Base-by-base conservation (phyloP, 2,329 filamentous ascomycete species). In the Blumeria graminis region DNA sequence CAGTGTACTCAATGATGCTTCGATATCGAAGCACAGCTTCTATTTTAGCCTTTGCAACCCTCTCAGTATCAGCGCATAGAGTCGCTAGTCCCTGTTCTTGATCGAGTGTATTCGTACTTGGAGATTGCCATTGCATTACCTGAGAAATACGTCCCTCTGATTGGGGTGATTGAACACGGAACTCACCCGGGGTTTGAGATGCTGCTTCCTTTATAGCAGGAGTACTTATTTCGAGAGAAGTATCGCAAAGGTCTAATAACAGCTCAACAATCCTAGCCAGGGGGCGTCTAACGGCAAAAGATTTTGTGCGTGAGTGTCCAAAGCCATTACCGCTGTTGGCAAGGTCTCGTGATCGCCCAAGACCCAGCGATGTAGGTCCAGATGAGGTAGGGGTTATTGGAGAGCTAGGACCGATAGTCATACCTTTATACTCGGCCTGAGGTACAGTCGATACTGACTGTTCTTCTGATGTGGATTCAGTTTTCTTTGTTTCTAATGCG, bases 81-180 rank as follows among this genome's bases (percentile, higher is more conserved):
- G 88, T 69, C 39, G 87, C 83, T 28, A 98, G 72, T 0, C 92
- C 92, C 65, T 93, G 86, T 66, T 96, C 90, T 66, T 95, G 88
- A 60, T 98, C 92, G 14, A 94, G 71, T 0, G 88, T 92, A 64
- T 90, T 90, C 54, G 83, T 84, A 63, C 86, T 89, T 0, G 92
- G 92, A 5, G 90, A 94, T 65, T 94, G 88, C 92, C 93, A 98
- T 67, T 95, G 88, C 62, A 93, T 69, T 6, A 98, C 89, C 68
- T 98, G 92, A 1, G 86, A 85, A 62, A 96, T 93, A 35, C 90
- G 82, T 46, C 86, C 92, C 67, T 98, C 92, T 0, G 93, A 98
- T 65, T 95, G 86, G 0, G 92, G 92, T 4, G 92, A 98, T 66
- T 95, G 85, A 0, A 90, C 94, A 51, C 90, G 81, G 60, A 96